A percentile compares a stretch with the other conserved stretches of the same genome.
These are phyloP conservation scores for Melastoma candidum DNA, from an alignment of 441 rosid species.

Conservation along the genomic window DNA sequence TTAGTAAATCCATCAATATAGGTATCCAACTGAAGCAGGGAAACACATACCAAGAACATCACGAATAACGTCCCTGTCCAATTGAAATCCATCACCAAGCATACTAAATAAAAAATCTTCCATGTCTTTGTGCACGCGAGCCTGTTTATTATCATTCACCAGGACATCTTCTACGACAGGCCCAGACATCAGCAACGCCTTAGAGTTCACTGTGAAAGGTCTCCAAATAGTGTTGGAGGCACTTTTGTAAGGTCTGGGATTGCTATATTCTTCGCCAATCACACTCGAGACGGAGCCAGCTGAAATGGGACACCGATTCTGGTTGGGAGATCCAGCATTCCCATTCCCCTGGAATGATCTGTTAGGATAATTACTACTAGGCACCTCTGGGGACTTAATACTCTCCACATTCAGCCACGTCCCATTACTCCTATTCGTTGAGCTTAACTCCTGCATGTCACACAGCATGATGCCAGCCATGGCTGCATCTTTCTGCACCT, in stretches of 20 bases:
- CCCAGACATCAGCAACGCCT: conserved; percentile 27
- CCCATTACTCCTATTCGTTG: conserved; percentile 8
- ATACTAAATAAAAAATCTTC: conserved; percentile 46
- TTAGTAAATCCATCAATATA: not conserved
- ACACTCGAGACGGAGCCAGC: conserved; percentile 44
- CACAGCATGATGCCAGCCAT: conserved; percentile 32
- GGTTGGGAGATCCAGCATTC: conserved; percentile 24
- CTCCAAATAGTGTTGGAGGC: conserved; percentile 20
- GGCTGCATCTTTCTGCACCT: conserved; percentile 26
- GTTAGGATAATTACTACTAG: conserved; percentile 9
- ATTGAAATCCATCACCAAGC: conserved; percentile 52
- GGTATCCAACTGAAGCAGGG: conserved; percentile 5
- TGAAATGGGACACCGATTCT: conserved; percentile 34
- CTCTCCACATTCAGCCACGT: conserved; percentile 11
- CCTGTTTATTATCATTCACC: conserved; percentile 15
- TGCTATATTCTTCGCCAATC: conserved; percentile 37
- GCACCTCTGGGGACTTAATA: conserved; percentile 14
- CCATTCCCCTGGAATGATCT: conserved; percentile 16
- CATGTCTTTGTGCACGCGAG: conserved; percentile 29
- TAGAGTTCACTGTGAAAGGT: conserved; percentile 37
- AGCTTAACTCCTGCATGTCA: conserved; percentile 20
- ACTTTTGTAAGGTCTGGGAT: conserved; percentile 22
- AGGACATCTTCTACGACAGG: conserved; percentile 24
- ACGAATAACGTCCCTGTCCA: conserved; percentile 32
- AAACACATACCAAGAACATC: conserved; percentile 39